These are phyloP conservation scores for Parachlorella kessleri DNA, from an alignment of 139 green algal species.

Conservation along the genomic window DNA sequence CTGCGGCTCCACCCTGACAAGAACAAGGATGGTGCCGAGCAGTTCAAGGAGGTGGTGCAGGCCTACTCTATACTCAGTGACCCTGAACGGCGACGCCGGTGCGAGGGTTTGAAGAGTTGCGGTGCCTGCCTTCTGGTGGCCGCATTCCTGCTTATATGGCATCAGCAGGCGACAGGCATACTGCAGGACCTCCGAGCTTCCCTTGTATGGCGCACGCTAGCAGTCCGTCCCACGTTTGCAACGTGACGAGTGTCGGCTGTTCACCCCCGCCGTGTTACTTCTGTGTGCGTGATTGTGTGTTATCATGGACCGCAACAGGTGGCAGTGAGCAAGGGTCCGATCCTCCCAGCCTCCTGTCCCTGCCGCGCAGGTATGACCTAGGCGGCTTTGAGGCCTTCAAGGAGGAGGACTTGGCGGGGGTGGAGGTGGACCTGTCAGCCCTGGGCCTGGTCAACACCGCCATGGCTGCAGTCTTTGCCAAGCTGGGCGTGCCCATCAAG, in stretches of 20 bases:
- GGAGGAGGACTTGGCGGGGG: neutral
- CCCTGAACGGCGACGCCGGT: neutral
- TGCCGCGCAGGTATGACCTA: neutral
- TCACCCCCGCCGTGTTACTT: neutral
- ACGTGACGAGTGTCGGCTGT: neutral
- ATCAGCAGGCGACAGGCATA: too few relatives aligned
- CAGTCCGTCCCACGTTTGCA: too few relatives aligned
- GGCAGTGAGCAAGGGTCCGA: too few relatives aligned
- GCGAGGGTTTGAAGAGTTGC: too few relatives aligned
- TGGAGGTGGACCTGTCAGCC: neutral
- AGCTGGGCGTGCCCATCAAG: neutral
- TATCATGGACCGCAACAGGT: too few relatives aligned
- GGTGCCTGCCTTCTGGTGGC: too few relatives aligned
- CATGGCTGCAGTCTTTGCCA: neutral
- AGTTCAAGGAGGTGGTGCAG: neutral
- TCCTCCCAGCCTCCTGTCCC: too few relatives aligned
- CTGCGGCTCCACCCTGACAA: neutral
- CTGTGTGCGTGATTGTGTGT: too few relatives aligned
- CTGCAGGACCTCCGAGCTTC: too few relatives aligned
- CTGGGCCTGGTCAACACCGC: neutral
- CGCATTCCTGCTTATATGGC: too few relatives aligned
- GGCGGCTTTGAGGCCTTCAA: neutral
- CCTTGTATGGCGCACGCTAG: too few relatives aligned
- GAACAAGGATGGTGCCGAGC: neutral
- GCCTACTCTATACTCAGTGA: neutral